A percentile compares a stretch with the other conserved stretches of the same genome.
Evolutionary conservation across 2,329 filamentous ascomycete genomes (phyloP).

Genomic region (Ambrosiella beaveri): DNA sequence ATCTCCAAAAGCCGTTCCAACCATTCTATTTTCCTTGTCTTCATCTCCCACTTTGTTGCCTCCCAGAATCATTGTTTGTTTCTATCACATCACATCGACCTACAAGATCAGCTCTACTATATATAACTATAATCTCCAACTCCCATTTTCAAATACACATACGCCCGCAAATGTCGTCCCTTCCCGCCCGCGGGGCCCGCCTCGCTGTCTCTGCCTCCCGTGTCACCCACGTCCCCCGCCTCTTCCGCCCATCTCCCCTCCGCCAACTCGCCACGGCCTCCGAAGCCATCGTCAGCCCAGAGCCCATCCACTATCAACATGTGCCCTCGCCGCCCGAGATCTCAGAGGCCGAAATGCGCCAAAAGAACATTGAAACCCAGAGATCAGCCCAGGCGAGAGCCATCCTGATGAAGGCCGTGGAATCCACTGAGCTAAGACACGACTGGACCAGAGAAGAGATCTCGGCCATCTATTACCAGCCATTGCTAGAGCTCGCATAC

Average conservation of each 20-base stretch:
- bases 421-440: constrained; percentile 43
- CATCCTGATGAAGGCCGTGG: constrained; percentile 35
- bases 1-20: too few relatives aligned
- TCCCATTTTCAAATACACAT: not conserved
- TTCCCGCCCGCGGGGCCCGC: not conserved
- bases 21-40: too few relatives aligned
- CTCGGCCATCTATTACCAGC: constrained; percentile 62
- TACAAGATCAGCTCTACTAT: too few relatives aligned
- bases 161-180: not conserved
- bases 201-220: not conserved
- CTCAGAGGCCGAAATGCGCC: not conserved
- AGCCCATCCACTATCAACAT: not conserved
- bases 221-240: not conserved
- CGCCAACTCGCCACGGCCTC: not conserved
- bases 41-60: too few relatives aligned
- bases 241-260: not conserved
- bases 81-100: too few relatives aligned
- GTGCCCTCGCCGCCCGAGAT: not conserved
- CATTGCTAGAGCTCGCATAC: constrained; percentile 61
- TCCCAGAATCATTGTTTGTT: too few relatives aligned
- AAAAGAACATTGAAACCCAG: not conserved
- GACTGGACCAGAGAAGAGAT: constrained; percentile 75
- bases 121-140: too few relatives aligned
- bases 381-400: constrained; percentile 8
- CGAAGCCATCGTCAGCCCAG: not conserved